phyloP scores from a whole-genome alignment of 768 basidiomycete genomes.

The Boletus pseudo-olivaceus region DNA sequence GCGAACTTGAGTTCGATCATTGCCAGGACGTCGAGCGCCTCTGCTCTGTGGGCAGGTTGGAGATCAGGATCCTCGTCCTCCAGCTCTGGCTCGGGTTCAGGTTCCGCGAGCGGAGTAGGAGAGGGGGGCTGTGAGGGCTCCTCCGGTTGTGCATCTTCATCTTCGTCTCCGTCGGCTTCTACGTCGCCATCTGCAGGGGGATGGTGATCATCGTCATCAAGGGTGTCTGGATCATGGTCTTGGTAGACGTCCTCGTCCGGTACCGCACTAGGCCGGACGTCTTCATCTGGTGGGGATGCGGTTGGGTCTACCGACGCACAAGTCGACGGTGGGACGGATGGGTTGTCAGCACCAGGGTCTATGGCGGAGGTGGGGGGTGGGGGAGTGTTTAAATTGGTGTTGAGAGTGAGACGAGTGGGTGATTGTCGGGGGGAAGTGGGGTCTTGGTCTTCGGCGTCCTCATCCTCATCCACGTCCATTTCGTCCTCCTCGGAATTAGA shows the following conservation, averaged over 20 bases:
- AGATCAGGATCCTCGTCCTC: slow-evolving; percentile 61
- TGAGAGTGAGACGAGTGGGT: slow-evolving; percentile 17
- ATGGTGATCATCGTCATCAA: slow-evolving; percentile 24
- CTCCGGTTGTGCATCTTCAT: slow-evolving; percentile 30
- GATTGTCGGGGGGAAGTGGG: slow-evolving; percentile 24
- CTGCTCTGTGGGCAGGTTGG: slow-evolving; percentile 78
- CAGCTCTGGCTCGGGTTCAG: slow-evolving; percentile 25
- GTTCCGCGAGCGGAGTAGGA: slow-evolving; percentile 23
- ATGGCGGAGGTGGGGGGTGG: slow-evolving; percentile 11
- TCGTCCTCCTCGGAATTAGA: slow-evolving; percentile 21
- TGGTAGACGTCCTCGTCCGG: slow-evolving; percentile 30
- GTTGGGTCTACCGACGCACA: slow-evolving; percentile 21
- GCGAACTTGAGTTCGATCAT: slow-evolving; percentile 94
- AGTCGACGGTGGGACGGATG: slow-evolving; percentile 18
- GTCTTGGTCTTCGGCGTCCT: slow-evolving; percentile 27
- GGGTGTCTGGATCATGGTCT: slow-evolving; percentile 15
- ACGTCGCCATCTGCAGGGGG: slow-evolving; percentile 15
- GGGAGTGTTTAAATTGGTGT: slow-evolving; percentile 9
- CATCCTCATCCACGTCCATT: slow-evolving; percentile 33
- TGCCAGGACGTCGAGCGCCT: slow-evolving; percentile 85
- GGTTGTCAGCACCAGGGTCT: slow-evolving; percentile 21
- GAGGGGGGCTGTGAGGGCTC: slow-evolving; percentile 26
- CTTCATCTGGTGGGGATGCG: slow-evolving; percentile 16
- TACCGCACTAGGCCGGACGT: slow-evolving; percentile 9
- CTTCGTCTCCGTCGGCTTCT: slow-evolving; percentile 31